A percentile compares a stretch with the other conserved stretches of the same genome.
Evolutionary conservation across 768 basidiomycete genomes (phyloP).

Genomic region (Clathrus columnatus): DNA sequence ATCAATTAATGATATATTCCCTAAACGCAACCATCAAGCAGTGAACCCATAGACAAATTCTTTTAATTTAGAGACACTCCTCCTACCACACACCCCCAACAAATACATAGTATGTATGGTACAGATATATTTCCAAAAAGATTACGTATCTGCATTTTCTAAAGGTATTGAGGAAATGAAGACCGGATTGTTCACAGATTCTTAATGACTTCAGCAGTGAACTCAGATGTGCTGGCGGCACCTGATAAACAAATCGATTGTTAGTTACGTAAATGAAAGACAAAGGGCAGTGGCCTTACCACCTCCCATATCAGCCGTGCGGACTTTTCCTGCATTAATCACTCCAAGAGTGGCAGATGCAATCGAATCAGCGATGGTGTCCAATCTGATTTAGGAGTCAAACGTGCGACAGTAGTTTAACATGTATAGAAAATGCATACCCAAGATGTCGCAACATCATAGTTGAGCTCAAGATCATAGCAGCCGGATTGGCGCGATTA

Average conservation of each 20-base stretch:
- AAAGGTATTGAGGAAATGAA: neutral
- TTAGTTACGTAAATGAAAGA: constrained; percentile 6
- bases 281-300: constrained; percentile 23
- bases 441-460: constrained; percentile 98
- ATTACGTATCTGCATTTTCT: neutral
- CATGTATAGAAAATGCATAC: constrained; percentile 36
- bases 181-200: constrained; percentile 40
- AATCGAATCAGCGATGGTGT: constrained; percentile 88
- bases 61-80: too few species aligned
- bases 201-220: constrained; percentile 88
- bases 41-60: too few species aligned
- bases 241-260: constrained; percentile 35
- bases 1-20: too few species aligned
- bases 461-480: constrained; percentile 93
- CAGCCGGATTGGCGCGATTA: constrained; percentile 92
- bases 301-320: constrained; percentile 96
- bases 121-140: too few species aligned
- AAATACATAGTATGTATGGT: too few species aligned
- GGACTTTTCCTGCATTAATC: constrained; percentile 78
- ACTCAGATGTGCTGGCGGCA: constrained; percentile 85
- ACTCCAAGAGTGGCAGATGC: constrained; percentile 89
- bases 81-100: too few species aligned
- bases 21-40: too few species aligned
- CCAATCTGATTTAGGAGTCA: constrained; percentile 52
- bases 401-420: constrained; percentile 25